Conservation (phyloP, 2,329 filamentous ascomycete species). For the Trichoderma pleuroti region DNA sequence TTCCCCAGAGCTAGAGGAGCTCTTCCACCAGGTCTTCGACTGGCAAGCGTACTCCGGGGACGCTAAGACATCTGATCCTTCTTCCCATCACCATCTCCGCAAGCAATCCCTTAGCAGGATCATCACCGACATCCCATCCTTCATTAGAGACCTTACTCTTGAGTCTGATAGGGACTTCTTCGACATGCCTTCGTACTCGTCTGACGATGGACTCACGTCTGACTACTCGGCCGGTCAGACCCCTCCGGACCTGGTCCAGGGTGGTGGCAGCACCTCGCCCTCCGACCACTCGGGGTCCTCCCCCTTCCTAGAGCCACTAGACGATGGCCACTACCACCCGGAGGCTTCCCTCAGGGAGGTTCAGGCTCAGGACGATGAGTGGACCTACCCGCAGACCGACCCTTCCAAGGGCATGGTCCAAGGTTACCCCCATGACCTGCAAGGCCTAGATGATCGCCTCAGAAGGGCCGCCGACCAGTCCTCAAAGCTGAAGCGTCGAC, state of each 20-base stretch:
- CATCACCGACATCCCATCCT: slow-evolving; percentile 35
- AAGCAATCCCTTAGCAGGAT: slow-evolving; percentile 32
- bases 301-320: slow-evolving; percentile 31
- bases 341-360: slow-evolving; percentile 34
- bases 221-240: slow-evolving; percentile 37
- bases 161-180: slow-evolving; percentile 34
- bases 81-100: slow-evolving; percentile 29
- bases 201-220: slow-evolving; percentile 31
- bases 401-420: slow-evolving; percentile 31
- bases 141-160: slow-evolving; percentile 34
- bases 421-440: slow-evolving; percentile 33
- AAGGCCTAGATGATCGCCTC: slow-evolving; percentile 30
- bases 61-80: slow-evolving; percentile 31
- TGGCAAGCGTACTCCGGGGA: slow-evolving; percentile 34
- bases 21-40: slow-evolving; percentile 39
- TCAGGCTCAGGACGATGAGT: slow-evolving; percentile 39
- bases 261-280: slow-evolving; percentile 39
- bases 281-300: slow-evolving; percentile 39
- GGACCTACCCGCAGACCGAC: slow-evolving; percentile 39
- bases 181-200: slow-evolving; percentile 35
- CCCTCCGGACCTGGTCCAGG: slow-evolving; percentile 38
- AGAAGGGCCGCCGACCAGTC: slow-evolving; percentile 25
- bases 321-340: slow-evolving; percentile 31
- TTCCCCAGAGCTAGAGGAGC: slow-evolving; percentile 35
- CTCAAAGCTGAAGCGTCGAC: slow-evolving; percentile 36